Conservation (phyloP, 495 filamentous ascomycete genomes). For the Penicillium canescens region DNA sequence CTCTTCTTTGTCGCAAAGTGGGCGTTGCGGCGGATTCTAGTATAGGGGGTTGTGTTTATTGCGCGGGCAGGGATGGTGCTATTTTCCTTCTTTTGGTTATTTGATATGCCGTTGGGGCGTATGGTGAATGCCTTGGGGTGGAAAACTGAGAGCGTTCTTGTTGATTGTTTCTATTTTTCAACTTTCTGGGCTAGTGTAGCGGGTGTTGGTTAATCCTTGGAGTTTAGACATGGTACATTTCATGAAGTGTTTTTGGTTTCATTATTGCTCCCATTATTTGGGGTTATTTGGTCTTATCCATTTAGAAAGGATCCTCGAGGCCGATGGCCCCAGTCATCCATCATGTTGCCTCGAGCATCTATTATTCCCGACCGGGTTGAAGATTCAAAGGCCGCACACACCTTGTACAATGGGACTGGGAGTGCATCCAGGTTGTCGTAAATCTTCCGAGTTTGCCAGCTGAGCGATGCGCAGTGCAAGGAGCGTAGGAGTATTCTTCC, state of each 20-base stretch:
- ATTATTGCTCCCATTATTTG: constrained; percentile 10
- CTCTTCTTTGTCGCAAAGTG: too few relatives aligned
- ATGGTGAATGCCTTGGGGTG: background rate
- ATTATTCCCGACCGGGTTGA: background rate
- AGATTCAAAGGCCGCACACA: too few relatives aligned
- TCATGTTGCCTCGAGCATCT: background rate
- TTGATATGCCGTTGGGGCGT: background rate
- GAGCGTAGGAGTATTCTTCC: too few relatives aligned
- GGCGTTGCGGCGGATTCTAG: background rate
- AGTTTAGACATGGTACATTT: constrained; percentile 8
- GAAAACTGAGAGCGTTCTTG: too few relatives aligned
- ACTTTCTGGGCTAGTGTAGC: background rate
- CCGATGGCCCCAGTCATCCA: background rate
- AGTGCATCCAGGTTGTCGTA: too few relatives aligned
- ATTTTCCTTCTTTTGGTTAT: background rate
- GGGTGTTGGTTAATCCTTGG: background rate
- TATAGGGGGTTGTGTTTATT: background rate
- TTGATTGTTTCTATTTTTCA: background rate
- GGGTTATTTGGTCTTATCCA: constrained; percentile 6
- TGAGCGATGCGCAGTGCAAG: too few relatives aligned
- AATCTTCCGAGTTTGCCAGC: too few relatives aligned
- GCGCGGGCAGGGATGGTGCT: background rate
- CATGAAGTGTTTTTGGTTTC: constrained; percentile 8
- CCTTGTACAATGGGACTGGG: too few relatives aligned
- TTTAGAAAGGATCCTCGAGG: background rate